Percentiles rank a stretch among this genome's conserved stretches.
Conservation (phyloP, 441 rosid genomes). For the Adansonia grandidieri region DNA sequence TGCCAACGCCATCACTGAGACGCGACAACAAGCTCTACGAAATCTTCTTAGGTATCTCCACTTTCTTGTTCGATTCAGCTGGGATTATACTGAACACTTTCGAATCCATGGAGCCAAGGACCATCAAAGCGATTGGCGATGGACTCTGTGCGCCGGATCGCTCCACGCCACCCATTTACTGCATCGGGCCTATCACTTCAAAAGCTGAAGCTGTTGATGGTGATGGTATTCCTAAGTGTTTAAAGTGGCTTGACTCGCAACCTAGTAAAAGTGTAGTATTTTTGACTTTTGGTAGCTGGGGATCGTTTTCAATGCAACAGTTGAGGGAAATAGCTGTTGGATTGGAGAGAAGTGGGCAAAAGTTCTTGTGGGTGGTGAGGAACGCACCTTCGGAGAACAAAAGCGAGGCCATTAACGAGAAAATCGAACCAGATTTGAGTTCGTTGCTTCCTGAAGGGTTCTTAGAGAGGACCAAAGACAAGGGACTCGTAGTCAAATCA, state of each 20-base stretch:
- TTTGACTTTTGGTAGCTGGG: conserved; percentile 65
- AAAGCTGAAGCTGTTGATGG: not conserved
- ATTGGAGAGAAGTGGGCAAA: conserved; percentile 53
- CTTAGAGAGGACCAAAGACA: conserved; percentile 35
- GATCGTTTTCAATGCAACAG: conserved; percentile 46
- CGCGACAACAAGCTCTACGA: conserved; percentile 13
- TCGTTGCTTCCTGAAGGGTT: conserved; percentile 41
- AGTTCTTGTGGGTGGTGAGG: conserved; percentile 73
- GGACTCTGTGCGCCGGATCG: conserved; percentile 37
- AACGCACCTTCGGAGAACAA: conserved; percentile 36
- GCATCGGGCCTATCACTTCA: conserved; percentile 52
- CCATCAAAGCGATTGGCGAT: conserved; percentile 37
- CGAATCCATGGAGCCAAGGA: conserved; percentile 39
- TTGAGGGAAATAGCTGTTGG: conserved; percentile 44
- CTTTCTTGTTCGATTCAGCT: not conserved
- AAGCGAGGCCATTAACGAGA: not conserved
- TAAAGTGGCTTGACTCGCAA: conserved; percentile 53
- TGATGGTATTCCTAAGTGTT: conserved; percentile 25
- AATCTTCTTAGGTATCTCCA: conserved; percentile 13
- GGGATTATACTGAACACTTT: conserved; percentile 53
- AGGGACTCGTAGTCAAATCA: conserved; percentile 39
- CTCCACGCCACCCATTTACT: conserved; percentile 42
- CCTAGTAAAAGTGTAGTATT: conserved; percentile 56
- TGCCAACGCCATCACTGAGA: conserved; percentile 5
- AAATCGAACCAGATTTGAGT: conserved; percentile 25